Evolutionary conservation across 106 monocot species (phyloP).

Genomic region (Dendrobium chrysotoxum): DNA sequence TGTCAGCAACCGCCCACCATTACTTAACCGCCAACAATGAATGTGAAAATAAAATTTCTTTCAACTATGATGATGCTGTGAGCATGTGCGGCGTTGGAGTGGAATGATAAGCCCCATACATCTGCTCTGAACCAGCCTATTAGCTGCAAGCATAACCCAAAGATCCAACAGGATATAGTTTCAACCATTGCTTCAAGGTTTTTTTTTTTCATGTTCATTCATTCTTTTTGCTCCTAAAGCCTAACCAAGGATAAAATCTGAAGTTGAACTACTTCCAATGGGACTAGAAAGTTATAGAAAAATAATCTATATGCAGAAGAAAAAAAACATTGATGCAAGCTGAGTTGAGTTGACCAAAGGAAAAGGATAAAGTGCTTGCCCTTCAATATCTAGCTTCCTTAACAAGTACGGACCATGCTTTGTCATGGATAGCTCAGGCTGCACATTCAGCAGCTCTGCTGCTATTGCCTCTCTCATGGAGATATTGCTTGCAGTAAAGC

Average conservation of each 20-base stretch:
- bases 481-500: slow-evolving; percentile 67
- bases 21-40: too few species aligned
- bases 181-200: background rate
- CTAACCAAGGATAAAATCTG: background rate
- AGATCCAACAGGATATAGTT: background rate
- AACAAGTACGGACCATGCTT: slow-evolving; percentile 77
- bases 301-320: too few species aligned
- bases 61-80: too few species aligned
- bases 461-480: slow-evolving; percentile 68
- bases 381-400: slow-evolving; percentile 81
- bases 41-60: too few species aligned
- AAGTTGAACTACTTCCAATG: background rate
- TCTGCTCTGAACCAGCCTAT: background rate
- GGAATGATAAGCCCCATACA: background rate
- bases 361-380: slow-evolving; percentile 27
- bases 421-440: slow-evolving; percentile 64
- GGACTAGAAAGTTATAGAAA: background rate
- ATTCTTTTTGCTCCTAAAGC: background rate
- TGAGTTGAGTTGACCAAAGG: too few species aligned
- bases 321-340: too few species aligned
- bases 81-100: too few species aligned
- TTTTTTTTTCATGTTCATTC: background rate
- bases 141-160: background rate
- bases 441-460: slow-evolving; percentile 53
- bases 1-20: too few species aligned